These are phyloP conservation scores for Zhuliangozyma parablackwelliae DNA, from an alignment of 1,139 yeast genomes.

Conservation along the genomic window DNA sequence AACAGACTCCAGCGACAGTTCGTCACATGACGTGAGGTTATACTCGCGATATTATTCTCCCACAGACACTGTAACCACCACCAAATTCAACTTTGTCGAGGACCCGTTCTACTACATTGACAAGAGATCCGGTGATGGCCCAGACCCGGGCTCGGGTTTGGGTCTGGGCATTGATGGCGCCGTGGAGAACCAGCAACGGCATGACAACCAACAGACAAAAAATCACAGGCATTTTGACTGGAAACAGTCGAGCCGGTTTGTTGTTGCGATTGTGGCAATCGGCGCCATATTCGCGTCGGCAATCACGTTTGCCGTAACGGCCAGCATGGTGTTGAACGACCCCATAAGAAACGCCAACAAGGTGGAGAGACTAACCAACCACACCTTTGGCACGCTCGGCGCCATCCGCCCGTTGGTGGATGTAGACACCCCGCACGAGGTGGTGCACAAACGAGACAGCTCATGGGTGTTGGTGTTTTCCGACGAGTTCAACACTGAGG, in stretches of 20 bases:
- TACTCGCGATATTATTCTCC: slow-evolving; percentile 2
- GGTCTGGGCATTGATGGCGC: background rate
- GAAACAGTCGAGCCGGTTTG: slow-evolving; percentile 1
- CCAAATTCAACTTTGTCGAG: slow-evolving; percentile 6
- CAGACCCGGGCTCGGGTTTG: too few relatives aligned
- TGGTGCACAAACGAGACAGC: slow-evolving; percentile 9
- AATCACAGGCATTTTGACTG: background rate
- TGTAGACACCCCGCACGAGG: slow-evolving; percentile 21
- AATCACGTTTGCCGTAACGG: slow-evolving; percentile 5
- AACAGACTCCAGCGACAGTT: too few relatives aligned
- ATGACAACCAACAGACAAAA: background rate
- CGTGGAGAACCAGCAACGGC: background rate
- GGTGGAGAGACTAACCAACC: slow-evolving; percentile 6
- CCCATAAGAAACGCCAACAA: slow-evolving; percentile 7
- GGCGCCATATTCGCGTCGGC: slow-evolving; percentile 4
- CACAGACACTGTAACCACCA: background rate
- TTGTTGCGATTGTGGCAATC: slow-evolving; percentile 3
- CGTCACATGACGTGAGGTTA: background rate
- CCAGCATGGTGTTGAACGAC: slow-evolving; percentile 5
- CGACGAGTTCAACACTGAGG: slow-evolving; percentile 28
- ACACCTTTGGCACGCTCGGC: slow-evolving; percentile 19
- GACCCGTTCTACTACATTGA: slow-evolving; percentile 8
- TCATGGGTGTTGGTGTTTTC: slow-evolving; percentile 26
- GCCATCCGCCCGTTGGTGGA: slow-evolving; percentile 24
- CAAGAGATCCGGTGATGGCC: slow-evolving; percentile 2